phyloP scores from a whole-genome alignment of 805 yeast genomes.

The Lachancea lanzarotensis region DNA sequence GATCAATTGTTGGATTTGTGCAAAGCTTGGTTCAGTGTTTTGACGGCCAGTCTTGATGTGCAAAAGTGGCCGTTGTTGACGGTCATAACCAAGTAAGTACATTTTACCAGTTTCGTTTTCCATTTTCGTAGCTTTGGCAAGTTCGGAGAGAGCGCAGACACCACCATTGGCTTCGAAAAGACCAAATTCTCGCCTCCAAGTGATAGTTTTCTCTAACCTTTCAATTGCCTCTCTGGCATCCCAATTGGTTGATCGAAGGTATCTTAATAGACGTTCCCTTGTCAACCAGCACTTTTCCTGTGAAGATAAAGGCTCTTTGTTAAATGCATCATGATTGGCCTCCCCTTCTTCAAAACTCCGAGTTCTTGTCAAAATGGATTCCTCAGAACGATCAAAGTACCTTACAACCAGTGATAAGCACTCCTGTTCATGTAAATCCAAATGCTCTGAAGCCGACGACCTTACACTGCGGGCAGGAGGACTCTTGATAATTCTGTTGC shows the following conservation, averaged over 20 bases:
- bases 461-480: constrained; percentile 24
- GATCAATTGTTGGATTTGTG: constrained; percentile 51
- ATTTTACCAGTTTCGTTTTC: constrained; percentile 52
- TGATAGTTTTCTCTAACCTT: constrained; percentile 41
- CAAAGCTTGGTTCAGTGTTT: constrained; percentile 45
- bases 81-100: constrained; percentile 48
- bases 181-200: constrained; percentile 53
- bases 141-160: constrained; percentile 21
- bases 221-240: constrained; percentile 38
- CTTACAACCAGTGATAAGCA: neutral
- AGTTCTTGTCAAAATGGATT: neutral
- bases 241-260: constrained; percentile 49
- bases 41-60: constrained; percentile 50
- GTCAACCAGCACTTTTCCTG: constrained; percentile 37
- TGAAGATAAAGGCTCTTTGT: constrained; percentile 11
- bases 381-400: neutral
- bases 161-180: constrained; percentile 32
- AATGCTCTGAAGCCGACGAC: constrained; percentile 13
- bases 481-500: constrained; percentile 15
- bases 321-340: neutral
- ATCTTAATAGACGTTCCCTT: constrained; percentile 47
- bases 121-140: constrained; percentile 38
- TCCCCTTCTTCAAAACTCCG: neutral
- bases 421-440: constrained; percentile 2
- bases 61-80: constrained; percentile 46